Percentiles rank a stretch among this genome's conserved stretches.
Conservation (phyloP, 2,329 filamentous ascomycete genomes). For the Exophiala calicioides region DNA sequence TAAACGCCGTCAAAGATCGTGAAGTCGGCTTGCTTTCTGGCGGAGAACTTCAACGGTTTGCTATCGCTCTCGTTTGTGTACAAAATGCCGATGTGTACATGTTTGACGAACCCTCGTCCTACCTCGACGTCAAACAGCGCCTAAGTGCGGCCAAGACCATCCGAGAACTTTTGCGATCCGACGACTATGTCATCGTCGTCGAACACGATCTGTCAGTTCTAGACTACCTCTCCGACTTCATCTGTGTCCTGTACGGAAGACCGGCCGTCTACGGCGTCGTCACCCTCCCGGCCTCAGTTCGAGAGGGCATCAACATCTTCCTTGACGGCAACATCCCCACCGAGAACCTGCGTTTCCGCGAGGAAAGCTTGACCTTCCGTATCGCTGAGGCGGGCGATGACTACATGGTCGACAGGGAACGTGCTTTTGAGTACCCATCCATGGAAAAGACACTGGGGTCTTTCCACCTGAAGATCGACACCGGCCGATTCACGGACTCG, state of each 20-base stretch:
- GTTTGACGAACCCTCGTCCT: conserved; percentile 99
- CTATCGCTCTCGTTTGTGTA: conserved; percentile 92
- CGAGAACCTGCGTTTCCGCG: conserved; percentile 96
- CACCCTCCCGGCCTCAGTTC: conserved; percentile 89
- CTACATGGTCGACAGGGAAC: conserved; percentile 77
- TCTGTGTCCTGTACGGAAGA: conserved; percentile 94
- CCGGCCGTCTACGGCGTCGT: conserved; percentile 98
- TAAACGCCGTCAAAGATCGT: conserved; percentile 86
- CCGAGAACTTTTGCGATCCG: conserved; percentile 79
- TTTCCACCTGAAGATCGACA: conserved; percentile 80
- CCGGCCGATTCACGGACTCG: conserved; percentile 90
- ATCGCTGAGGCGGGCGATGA: conserved; percentile 89
- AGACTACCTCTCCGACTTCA: conserved; percentile 97
- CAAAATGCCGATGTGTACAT: conserved; percentile 98
- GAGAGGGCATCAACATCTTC: conserved; percentile 99
- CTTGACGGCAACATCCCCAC: conserved; percentile 96
- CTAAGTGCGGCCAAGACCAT: conserved; percentile 89
- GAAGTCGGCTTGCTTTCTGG: conserved; percentile 89
- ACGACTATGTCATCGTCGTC: conserved; percentile 97
- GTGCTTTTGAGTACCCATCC: conserved; percentile 80
- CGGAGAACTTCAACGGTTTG: conserved; percentile 97
- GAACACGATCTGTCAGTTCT: conserved; percentile 99
- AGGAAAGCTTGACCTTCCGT: conserved; percentile 94
- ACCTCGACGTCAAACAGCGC: conserved; percentile 99
- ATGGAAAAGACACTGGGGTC: conserved; percentile 92